Evolutionary conservation across 108 stramenopile species (phyloP), one percentile per base, ranked within the genome.

Genomic region (Nitzschia palea): DNA sequence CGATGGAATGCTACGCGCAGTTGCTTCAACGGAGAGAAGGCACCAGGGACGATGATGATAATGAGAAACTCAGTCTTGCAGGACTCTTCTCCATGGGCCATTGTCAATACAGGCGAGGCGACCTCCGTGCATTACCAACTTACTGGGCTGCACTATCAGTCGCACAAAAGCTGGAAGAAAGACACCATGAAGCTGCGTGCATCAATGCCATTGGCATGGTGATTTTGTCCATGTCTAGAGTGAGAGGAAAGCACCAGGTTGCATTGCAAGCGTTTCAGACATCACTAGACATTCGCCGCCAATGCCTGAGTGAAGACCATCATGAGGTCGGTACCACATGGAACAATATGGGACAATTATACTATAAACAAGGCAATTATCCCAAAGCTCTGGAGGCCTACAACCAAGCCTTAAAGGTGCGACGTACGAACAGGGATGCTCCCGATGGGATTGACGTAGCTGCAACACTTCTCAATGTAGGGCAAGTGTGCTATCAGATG

Each of bases 401-500:
- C 62, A 22, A 65, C 1, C 29, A 81, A 40, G 72, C 86, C 17
- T 53, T 87, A 8, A 62, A 58, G 32, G 80, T 87, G 26, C 82
- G 86, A 27, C 63, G 63, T 18, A 26, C 22, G 3, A 28, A 68
- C 15, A 59, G 71, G 9, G 80, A 71, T 0, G 75, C 73, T 30
- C n/a, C n/a, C n/a, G n/a, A n/a, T n/a, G 36, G 57, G 31, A 43
- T 81, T 25, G 86, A 87, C 40, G 78, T 82, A 23, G 78, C 82
- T 4, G 86, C 82, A 8, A 87, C 80, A 14, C 31, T 78, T 4
- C 84, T 82, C 75, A 87, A 87, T 42, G 34, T 59, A 53, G 86
- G 86, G 17, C 83, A 84, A 64, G 58, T 76, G 3, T 74, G 57
- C 52, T 81, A 87, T 55, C 75, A 82, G 44, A 44, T 56, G 30